phyloP scores from a whole-genome alignment of 371 early-diverging fungal genomes.

The Apophysomyces variabilis region DNA sequence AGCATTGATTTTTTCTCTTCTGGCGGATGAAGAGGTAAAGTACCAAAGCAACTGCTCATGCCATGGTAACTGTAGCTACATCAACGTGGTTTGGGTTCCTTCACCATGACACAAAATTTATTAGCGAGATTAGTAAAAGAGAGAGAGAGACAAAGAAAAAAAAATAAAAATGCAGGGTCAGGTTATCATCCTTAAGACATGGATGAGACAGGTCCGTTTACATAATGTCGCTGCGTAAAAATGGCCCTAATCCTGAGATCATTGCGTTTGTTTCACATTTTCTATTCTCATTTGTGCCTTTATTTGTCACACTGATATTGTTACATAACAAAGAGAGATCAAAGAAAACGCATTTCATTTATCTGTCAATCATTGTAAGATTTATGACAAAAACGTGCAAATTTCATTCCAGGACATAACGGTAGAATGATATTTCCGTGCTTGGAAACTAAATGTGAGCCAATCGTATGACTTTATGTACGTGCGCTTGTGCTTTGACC shows the following conservation, averaged over 20 bases:
- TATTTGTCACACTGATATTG: neutral
- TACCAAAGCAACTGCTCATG: too few relatives aligned
- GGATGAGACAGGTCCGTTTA: neutral
- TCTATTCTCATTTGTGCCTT: neutral
- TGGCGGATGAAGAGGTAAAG: too few relatives aligned
- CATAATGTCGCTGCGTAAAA: neutral
- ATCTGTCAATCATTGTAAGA: too few relatives aligned
- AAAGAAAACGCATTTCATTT: neutral
- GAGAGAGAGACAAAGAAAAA: neutral
- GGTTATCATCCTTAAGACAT: slow-evolving; percentile 2
- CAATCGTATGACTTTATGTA: neutral
- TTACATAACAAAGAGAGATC: neutral
- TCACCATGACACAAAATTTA: neutral
- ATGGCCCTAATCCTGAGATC: too few relatives aligned
- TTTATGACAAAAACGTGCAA: too few relatives aligned
- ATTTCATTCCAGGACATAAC: neutral
- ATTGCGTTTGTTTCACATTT: too few relatives aligned
- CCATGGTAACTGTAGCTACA: too few relatives aligned
- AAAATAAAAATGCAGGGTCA: slow-evolving; percentile 3
- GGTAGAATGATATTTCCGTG: neutral
- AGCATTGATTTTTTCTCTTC: too few relatives aligned
- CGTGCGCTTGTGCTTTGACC: neutral
- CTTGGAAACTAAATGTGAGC: neutral
- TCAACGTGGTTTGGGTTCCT: neutral
- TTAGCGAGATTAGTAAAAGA: neutral